Percentiles rank a stretch among this genome's conserved stretches.
These are phyloP conservation scores for Colletotrichum caudatum DNA, from an alignment of 2,329 filamentous ascomycete genomes.

Conservation along the genomic window DNA sequence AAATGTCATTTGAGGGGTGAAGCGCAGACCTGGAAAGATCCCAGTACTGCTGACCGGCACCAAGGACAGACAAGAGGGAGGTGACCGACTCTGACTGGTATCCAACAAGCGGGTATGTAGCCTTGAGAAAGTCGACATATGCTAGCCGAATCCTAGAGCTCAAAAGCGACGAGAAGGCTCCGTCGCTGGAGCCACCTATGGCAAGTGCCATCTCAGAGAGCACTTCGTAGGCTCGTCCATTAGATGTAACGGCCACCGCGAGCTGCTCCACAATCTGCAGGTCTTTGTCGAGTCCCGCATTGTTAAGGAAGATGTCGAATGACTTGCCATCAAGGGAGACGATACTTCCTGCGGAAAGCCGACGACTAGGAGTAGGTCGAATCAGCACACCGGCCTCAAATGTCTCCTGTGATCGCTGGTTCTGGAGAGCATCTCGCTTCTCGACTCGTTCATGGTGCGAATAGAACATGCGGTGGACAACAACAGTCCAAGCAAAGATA, in stretches of 20 bases:
- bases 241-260: constrained; percentile 61
- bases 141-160: constrained; percentile 72
- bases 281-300: constrained; percentile 63
- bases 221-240: constrained; percentile 66
- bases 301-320: constrained; percentile 69
- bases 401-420: constrained; percentile 69
- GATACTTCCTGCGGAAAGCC: constrained; percentile 72
- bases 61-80: constrained; percentile 74
- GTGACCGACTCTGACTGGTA: constrained; percentile 80
- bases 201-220: constrained; percentile 63
- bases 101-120: constrained; percentile 73
- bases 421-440: constrained; percentile 67
- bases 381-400: constrained; percentile 63
- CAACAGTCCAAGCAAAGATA: constrained; percentile 83
- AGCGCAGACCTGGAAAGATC: constrained; percentile 56
- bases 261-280: constrained; percentile 64
- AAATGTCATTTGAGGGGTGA: constrained; percentile 31
- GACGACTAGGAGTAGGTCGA: constrained; percentile 57
- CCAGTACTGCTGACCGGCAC: constrained; percentile 66
- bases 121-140: constrained; percentile 78
- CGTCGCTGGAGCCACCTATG: constrained; percentile 59
- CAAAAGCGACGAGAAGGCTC: constrained; percentile 66
- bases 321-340: constrained; percentile 71
- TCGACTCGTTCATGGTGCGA: constrained; percentile 73
- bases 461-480: constrained; percentile 77